These are phyloP conservation scores for Metarhizium rileyi DNA, from an alignment of 2,329 filamentous ascomycete genomes.

Conservation along the genomic window DNA sequence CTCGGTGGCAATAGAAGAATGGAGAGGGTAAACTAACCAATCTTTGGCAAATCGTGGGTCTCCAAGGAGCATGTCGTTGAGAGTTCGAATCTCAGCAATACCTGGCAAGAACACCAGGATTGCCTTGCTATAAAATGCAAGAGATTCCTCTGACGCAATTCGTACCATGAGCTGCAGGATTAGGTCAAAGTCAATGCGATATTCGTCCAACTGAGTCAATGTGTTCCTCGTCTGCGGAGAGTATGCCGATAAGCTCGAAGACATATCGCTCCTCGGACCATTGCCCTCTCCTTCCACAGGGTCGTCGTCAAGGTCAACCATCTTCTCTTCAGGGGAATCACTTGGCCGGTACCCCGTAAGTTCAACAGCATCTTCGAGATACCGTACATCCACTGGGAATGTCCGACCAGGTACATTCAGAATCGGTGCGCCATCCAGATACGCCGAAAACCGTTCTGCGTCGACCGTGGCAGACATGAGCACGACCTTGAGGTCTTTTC, in stretches of 20 bases:
- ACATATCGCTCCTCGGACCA: constrained; percentile 46
- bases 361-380: constrained; percentile 88
- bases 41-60: constrained; percentile 64
- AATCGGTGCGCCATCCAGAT: constrained; percentile 76
- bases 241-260: constrained; percentile 61
- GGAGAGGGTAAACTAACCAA: constrained; percentile 83
- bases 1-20: constrained; percentile 91
- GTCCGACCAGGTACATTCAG: constrained; percentile 87
- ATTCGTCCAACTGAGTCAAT: constrained; percentile 74
- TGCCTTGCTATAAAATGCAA: constrained; percentile 71
- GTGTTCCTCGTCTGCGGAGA: constrained; percentile 66
- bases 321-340: constrained; percentile 35
- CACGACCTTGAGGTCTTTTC: constrained; percentile 81
- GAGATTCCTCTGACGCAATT: constrained; percentile 60
- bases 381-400: constrained; percentile 81
- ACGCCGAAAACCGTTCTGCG: constrained; percentile 80
- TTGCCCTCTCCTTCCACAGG: constrained; percentile 39
- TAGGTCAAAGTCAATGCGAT: constrained; percentile 81
- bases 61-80: constrained; percentile 77
- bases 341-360: constrained; percentile 61
- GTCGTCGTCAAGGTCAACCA: constrained; percentile 56
- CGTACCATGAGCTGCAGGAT: constrained; percentile 68
- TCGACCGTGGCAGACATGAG: constrained; percentile 98
- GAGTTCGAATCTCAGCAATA: constrained; percentile 79
- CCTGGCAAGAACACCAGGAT: constrained; percentile 93